phyloP scores from a whole-genome alignment of 768 basidiomycete species.

The Lactarius hengduanensis region DNA sequence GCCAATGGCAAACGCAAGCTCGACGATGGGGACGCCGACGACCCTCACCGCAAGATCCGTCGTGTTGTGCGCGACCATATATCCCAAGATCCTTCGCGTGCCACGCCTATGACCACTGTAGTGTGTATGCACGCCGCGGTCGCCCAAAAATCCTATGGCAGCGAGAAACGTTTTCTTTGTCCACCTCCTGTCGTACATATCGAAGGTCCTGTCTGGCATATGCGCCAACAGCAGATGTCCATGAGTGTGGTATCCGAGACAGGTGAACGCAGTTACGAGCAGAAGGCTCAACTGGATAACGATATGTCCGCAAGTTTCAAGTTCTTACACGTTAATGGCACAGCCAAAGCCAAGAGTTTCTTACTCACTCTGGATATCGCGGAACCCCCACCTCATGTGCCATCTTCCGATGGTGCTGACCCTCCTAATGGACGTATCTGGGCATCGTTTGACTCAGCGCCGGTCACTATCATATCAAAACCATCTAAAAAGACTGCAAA shows the following conservation, averaged over 20 bases:
- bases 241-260: slow-evolving; percentile 86
- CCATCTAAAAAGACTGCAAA: slow-evolving; percentile 97
- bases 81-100: slow-evolving; percentile 68
- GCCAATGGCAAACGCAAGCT: slow-evolving; percentile 69
- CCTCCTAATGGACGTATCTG: slow-evolving; percentile 63
- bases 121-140: slow-evolving; percentile 90
- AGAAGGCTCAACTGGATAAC: slow-evolving; percentile 79
- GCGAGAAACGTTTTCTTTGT: slow-evolving; percentile 91
- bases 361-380: slow-evolving; percentile 82
- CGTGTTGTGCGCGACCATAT: slow-evolving; percentile 83
- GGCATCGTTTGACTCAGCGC: slow-evolving; percentile 90
- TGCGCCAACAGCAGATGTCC: slow-evolving; percentile 75
- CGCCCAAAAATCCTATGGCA: slow-evolving; percentile 94
- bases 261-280: slow-evolving; percentile 81
- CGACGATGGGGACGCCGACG: slow-evolving; percentile 57
- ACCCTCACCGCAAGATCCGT: slow-evolving; percentile 75
- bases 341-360: slow-evolving; percentile 88
- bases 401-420: slow-evolving; percentile 41
- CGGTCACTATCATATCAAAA: slow-evolving; percentile 94
- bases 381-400: slow-evolving; percentile 57
- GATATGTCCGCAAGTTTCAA: slow-evolving; percentile 89
- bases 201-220: slow-evolving; percentile 83
- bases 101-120: slow-evolving; percentile 88
- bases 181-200: slow-evolving; percentile 93
- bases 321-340: slow-evolving; percentile 84